Evolutionary conservation across 192 early-diverging fungal species (phyloP), one percentile per base, ranked within the genome.

Genomic region (Coemansia sp.): DNA sequence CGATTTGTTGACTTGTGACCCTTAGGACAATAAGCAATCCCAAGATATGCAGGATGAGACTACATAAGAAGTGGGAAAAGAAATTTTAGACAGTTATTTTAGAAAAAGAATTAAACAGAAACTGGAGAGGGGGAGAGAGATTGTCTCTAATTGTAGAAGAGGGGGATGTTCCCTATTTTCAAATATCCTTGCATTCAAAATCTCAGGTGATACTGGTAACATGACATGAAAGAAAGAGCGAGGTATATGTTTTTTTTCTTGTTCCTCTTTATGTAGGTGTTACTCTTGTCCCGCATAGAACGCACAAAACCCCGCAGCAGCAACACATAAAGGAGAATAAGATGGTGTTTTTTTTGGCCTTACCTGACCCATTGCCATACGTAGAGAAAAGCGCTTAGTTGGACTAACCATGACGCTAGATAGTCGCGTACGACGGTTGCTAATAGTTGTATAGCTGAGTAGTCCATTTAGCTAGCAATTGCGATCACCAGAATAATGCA

Each of bases 1-100:
- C 20, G 49, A 22, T 9, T 34, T 31, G 33, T 46, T 9, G 38
- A 34, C 18, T 47, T 47, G 46, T 47, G 46, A 15, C 13, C 18
- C 3, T 5, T 52, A 52, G 18, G 24, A 55, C 20, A 44, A 64
- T 46, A 5, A 62, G 50, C 57, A 44, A 18, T 52, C 39, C 34
- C 34, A 61, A 9, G 64, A 34, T 27, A 57, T 65, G 71, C 61
- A 72, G 16, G 64, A 44, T 22, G 46, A 72, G 22, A 41, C 71
- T 72, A 72, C 36, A 62, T 38, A 34, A 53, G 0, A 38, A 27
- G 39, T 0, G 18, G 47, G 16, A 38, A 15, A 52, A 46, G 13
- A 11, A 36, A 36, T 36, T 36, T 38, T 38, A 38, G 38, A 38
- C 38, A 38, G 38, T 38, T 38, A 38, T 38, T 38, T 1, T 38